Evolutionary conservation across 768 basidiomycete species (phyloP), one percentile per base, ranked within the genome.

Genomic region (Suillus ampliporus): DNA sequence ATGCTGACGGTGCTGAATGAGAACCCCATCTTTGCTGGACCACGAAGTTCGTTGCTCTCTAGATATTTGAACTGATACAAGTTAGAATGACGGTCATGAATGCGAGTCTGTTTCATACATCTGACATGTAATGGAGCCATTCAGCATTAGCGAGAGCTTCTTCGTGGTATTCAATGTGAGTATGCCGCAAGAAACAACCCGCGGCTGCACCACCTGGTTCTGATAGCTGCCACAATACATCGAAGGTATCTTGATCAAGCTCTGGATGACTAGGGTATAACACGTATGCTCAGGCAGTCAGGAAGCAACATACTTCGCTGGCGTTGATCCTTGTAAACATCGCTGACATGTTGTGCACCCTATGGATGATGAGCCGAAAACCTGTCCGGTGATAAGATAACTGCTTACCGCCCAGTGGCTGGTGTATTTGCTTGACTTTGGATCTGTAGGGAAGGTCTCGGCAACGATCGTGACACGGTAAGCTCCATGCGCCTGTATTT

Each of bases 331-430:
- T 80, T 78, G 15, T 77, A 79, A 3, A 83, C 82, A 14, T 81
- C 81, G 52, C 84, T 86, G 52, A 92, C 86, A 80, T 92, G 89
- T 65, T 93, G 90, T 13, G 90, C 92, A 40, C 92, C 92, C 92
- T 94, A 60, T 47, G 38, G 34, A 15, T 28, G 47, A 56, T 34
- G 37, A 23, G 44, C 44, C 31, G 44, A 31, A 21, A 35, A 37
- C 54, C 31, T 40, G 47, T 21, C 40, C 35, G n/a, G 43, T 31
- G n/a, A 31, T 15, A 51, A 15, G 26, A 23, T 31, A 13, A 26
- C 10, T n/a, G 79, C 88, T 65, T 66, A 91, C 92, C 41, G 92
- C 92, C 92, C 92, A 94, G 37, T 84, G 84, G 71, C 89, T 91
- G 3, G 92, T 91, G 68, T 91, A 94, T 60, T 82, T 81, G 70